A percentile compares a stretch with the other conserved stretches of the same genome.
phyloP scores from a whole-genome alignment of 768 basidiomycete genomes.

The Suillus ampliporus region DNA sequence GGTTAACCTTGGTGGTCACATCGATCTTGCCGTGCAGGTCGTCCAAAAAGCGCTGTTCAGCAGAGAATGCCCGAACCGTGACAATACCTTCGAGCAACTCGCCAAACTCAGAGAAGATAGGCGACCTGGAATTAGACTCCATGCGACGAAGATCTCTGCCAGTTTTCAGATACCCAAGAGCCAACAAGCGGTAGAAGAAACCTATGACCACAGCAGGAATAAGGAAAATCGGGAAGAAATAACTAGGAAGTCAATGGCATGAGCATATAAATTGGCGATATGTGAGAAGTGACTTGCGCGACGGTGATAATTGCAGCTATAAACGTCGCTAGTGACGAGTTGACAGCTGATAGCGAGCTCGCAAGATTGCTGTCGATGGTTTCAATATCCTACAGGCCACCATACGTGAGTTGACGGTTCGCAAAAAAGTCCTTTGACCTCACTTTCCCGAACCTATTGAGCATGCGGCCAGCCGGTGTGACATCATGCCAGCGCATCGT shows the following conservation, averaged over 20 bases:
- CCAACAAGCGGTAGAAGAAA: slow-evolving; percentile 70
- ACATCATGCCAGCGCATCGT: slow-evolving; percentile 88
- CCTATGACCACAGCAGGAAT: slow-evolving; percentile 79
- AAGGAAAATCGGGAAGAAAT: slow-evolving; percentile 84
- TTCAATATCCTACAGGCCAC: slow-evolving; percentile 67
- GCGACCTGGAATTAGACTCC: slow-evolving; percentile 87
- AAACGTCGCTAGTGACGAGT: slow-evolving; percentile 78
- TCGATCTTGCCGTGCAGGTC: slow-evolving; percentile 77
- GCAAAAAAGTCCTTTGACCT: slow-evolving; percentile 3
- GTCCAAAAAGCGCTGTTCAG: slow-evolving; percentile 78
- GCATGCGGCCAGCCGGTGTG: slow-evolving; percentile 80
- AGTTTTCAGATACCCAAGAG: slow-evolving; percentile 76
- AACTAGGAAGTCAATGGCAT: slow-evolving; percentile 36
- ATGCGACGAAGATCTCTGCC: slow-evolving; percentile 87
- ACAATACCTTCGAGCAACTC: slow-evolving; percentile 89
- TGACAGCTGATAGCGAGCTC: slow-evolving; percentile 73
- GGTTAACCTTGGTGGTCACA: slow-evolving; percentile 69
- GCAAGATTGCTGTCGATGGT: slow-evolving; percentile 82
- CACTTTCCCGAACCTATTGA: slow-evolving; percentile 84
- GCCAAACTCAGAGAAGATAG: slow-evolving; percentile 83
- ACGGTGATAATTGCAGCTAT: slow-evolving; percentile 77
- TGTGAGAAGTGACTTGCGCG: slow-evolving; percentile 47
- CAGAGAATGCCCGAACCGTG: slow-evolving; percentile 91
- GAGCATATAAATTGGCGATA: slow-evolving; percentile 22
- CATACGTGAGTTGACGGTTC: slow-evolving; percentile 5